Conservation (phyloP, 2,329 filamentous ascomycete species). For the Fusarium decemcellulare region DNA sequence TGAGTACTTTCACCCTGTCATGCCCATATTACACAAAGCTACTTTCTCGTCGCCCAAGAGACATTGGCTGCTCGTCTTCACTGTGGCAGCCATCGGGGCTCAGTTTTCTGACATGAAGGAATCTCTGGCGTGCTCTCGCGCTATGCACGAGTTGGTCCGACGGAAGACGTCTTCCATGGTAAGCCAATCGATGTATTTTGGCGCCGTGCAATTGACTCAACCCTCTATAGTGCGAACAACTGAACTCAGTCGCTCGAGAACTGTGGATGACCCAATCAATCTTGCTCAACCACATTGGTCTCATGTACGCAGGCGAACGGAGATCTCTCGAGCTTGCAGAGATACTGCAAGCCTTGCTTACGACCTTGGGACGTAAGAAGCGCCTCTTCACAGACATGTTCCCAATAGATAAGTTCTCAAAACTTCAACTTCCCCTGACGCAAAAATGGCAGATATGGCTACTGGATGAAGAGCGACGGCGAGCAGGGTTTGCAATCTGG, state of each 20-base stretch:
- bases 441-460: conserved; percentile 20
- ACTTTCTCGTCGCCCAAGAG: conserved; percentile 6
- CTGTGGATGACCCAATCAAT: conserved; percentile 22
- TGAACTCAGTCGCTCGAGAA: conserved; percentile 10
- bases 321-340: conserved; percentile 17
- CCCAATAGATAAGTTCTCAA: conserved; percentile 12
- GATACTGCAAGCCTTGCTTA: not conserved
- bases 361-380: conserved; percentile 7
- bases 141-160: conserved; percentile 12
- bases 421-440: conserved; percentile 9
- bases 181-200: not conserved
- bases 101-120: conserved; percentile 11
- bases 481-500: conserved; percentile 16
- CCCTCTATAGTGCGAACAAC: not conserved
- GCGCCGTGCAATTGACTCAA: too few species aligned
- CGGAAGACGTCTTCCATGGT: conserved; percentile 10
- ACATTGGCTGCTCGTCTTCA: conserved; percentile 15
- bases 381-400: conserved; percentile 19
- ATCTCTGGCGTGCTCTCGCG: conserved; percentile 3
- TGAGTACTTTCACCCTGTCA: conserved; percentile 10
- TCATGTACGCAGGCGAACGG: conserved; percentile 8
- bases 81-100: conserved; percentile 9
- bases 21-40: conserved; percentile 13
- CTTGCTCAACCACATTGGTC: conserved; percentile 5
- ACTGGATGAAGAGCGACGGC: conserved; percentile 7